Percentiles rank a stretch among this genome's conserved stretches.
These are phyloP conservation scores for Candida andamanensis DNA, from an alignment of 805 yeast species.

Conservation along the genomic window DNA sequence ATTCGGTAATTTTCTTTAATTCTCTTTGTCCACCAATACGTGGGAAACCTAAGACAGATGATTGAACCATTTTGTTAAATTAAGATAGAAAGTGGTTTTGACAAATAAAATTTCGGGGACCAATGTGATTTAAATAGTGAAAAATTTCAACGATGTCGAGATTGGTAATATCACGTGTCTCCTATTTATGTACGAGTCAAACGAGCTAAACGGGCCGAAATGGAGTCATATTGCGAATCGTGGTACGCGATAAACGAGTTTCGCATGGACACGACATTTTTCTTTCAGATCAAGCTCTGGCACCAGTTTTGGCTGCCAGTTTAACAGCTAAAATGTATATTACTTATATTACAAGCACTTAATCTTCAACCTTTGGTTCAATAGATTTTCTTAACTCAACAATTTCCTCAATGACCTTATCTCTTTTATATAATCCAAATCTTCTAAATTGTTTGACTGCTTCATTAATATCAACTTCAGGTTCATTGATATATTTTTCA, in stretches of 20 bases:
- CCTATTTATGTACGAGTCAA: too few species aligned
- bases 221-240: too few species aligned
- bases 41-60: slow-evolving; percentile 99
- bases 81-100: too few species aligned
- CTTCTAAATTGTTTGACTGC: slow-evolving; percentile 61
- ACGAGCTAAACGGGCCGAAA: too few species aligned
- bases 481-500: slow-evolving; percentile 36
- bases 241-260: too few species aligned
- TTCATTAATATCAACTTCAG: slow-evolving; percentile 32
- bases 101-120: background rate
- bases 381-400: slow-evolving; percentile 33
- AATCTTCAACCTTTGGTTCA: slow-evolving; percentile 1
- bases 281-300: too few species aligned
- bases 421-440: slow-evolving; percentile 54
- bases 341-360: too few species aligned
- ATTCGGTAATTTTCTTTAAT: slow-evolving; percentile 97
- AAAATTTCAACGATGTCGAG: slow-evolving; percentile 1
- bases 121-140: background rate
- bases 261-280: too few species aligned
- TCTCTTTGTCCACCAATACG: slow-evolving; percentile 99
- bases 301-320: too few species aligned
- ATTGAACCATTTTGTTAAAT: slow-evolving; percentile 94
- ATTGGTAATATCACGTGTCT: slow-evolving; percentile 1
- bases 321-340: too few species aligned
- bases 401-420: slow-evolving; percentile 35